Evolutionary conservation across 768 basidiomycete species (phyloP), one percentile per base, ranked within the genome.

Genomic region (Dioszegia crocea): DNA sequence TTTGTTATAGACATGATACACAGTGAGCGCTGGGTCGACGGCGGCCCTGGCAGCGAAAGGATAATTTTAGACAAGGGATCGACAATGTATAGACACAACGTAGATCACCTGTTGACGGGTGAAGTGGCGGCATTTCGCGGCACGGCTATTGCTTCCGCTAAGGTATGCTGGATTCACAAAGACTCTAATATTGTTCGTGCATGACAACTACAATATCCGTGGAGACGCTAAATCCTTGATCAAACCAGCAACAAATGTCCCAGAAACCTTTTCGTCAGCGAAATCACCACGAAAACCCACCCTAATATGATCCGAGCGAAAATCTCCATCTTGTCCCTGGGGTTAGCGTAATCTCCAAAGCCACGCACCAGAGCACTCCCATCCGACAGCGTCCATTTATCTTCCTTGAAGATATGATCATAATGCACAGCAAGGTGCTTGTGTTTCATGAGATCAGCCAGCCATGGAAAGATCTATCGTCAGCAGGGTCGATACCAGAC

Each of bases 361-460:
- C 46, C 10, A 23, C 29, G 5, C 23, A 31, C 48, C 16, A 36
- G 11, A 1, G 29, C 23, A 31, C 27, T 36, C 4, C 27, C 31
- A 31, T 36, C 27, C n/a, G 8, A 31, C 29, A 21, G 11, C 4
- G 48, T 41, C 33, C 45, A 46, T 43, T 64, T 57, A 30, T 64
- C 59, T 24, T 47, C 23, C 0, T 59, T 54, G 56, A 61, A 63
- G n/a, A 60, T 56, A 12, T 19, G 39, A 40, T 72, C 65, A 33
- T 66, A 57, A 43, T 69, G 70, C 30, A 68, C 62, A 4, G 65
- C 57, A 43, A 67, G 63, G 56, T 72, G 66, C 26, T 72, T 65
- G 54, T 72, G 70, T 27, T 60, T 30, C 63, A 68, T 67, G 17
- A 69, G 50, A 29, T 67, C 59, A n/a, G 63, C 70, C 5, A 63